phyloP scores from a whole-genome alignment of 177 flowering plant species.

The Vitis hybrid region DNA sequence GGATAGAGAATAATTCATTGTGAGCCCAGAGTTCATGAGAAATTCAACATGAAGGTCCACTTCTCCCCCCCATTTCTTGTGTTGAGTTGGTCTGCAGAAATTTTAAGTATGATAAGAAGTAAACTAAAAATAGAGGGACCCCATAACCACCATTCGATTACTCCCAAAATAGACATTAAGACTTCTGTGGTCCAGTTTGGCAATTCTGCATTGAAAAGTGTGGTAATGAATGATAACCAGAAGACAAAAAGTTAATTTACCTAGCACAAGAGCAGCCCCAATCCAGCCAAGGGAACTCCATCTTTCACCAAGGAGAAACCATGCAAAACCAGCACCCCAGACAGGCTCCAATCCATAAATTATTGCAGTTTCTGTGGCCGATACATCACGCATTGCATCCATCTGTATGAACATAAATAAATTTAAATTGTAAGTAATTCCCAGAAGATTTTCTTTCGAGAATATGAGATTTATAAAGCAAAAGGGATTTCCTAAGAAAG shows the following conservation, averaged over 20 bases:
- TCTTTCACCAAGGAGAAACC: conserved; percentile 90
- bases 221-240: background rate
- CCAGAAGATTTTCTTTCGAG: no score
- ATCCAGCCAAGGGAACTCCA: conserved; percentile 89
- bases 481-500: no score
- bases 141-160: background rate
- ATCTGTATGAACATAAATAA: conserved; percentile 43
- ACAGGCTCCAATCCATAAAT: conserved; percentile 86
- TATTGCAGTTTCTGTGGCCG: conserved; percentile 90
- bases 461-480: no score
- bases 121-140: background rate
- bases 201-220: background rate
- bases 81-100: background rate
- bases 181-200: background rate
- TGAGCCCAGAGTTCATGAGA: background rate
- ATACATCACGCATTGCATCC: conserved; percentile 83
- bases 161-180: background rate
- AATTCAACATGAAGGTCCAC: background rate
- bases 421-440: background rate
- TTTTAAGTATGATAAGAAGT: background rate
- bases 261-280: conserved; percentile 78
- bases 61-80: background rate
- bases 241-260: conserved; percentile 33
- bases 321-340: conserved; percentile 96
- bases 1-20: background rate